phyloP scores from a whole-genome alignment of 148 eudicot genomes.

The Silene conica region DNA sequence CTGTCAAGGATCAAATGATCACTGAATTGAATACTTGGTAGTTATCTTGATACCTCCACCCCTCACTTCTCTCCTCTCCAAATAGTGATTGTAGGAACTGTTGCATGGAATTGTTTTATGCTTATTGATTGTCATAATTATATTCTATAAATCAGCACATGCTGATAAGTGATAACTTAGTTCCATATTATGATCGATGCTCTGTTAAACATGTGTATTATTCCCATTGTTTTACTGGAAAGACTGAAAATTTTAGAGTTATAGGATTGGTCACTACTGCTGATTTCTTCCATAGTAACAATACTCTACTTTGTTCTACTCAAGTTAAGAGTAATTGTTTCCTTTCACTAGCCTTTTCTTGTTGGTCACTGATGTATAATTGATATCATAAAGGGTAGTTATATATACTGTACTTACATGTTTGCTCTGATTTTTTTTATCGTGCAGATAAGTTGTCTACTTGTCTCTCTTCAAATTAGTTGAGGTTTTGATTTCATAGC shows the following conservation, averaged over 20 bases:
- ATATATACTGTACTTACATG: neutral
- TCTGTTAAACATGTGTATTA: neutral
- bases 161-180: neutral
- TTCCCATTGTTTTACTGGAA: neutral
- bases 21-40: neutral
- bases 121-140: neutral
- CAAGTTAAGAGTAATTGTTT: neutral
- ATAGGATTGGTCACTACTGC: too few species aligned
- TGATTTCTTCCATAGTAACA: too few species aligned
- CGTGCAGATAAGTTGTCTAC: slow-evolving; percentile 12
- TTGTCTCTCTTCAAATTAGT: neutral
- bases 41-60: neutral
- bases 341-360: neutral
- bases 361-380: neutral
- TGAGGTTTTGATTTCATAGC: slow-evolving; percentile 3
- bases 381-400: neutral
- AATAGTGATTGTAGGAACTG: neutral
- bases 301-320: too few species aligned
- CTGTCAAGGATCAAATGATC: too few species aligned
- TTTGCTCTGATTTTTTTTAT: neutral
- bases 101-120: too few species aligned
- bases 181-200: neutral
- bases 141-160: neutral
- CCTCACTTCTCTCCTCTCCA: neutral
- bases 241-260: too few species aligned